A percentile compares a stretch with the other conserved stretches of the same genome.
These are phyloP conservation scores for Rhizoctonia solani DNA, from an alignment of 1,284 basidiomycete genomes.

Conservation along the genomic window DNA sequence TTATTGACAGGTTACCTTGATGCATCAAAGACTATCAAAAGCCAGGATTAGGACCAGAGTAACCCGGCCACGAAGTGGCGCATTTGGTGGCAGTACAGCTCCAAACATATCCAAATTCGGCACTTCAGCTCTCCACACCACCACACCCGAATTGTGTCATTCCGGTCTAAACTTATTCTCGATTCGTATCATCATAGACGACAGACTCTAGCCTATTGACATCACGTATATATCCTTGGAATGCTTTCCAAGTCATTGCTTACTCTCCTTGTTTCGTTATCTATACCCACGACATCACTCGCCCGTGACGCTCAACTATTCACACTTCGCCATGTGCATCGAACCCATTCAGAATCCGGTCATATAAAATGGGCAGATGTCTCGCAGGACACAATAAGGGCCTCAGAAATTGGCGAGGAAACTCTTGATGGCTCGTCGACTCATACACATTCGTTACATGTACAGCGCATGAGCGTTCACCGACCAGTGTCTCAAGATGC, in stretches of 20 bases:
- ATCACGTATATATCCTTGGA: neutral
- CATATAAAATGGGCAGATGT: conserved; percentile 21
- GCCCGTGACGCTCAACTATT: conserved; percentile 17
- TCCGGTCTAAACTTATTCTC: neutral
- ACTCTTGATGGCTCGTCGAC: conserved; percentile 15
- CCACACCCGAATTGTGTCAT: conserved; percentile 8
- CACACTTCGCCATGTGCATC: conserved; percentile 28
- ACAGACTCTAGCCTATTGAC: neutral
- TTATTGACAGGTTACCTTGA: neutral
- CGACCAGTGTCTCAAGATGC: conserved; percentile 59
- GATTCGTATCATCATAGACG: conserved; percentile 11
- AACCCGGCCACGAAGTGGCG: neutral
- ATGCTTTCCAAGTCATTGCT: conserved; percentile 9
- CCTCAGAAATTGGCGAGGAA: neutral
- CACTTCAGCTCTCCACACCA: neutral
- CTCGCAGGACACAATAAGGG: neutral
- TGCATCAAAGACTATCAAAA: conserved; percentile 6
- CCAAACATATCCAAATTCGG: conserved; percentile 11
- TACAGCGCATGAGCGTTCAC: conserved; percentile 61
- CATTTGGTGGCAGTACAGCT: neutral
- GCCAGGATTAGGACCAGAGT: neutral
- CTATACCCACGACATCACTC: conserved; percentile 4
- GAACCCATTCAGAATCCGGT: conserved; percentile 16
- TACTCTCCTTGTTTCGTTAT: conserved; percentile 16
- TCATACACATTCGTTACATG: conserved; percentile 27